A percentile compares a stretch with the other conserved stretches of the same genome.
phyloP scores from a whole-genome alignment of 768 basidiomycete genomes.

The Albatrellus ellisii region DNA sequence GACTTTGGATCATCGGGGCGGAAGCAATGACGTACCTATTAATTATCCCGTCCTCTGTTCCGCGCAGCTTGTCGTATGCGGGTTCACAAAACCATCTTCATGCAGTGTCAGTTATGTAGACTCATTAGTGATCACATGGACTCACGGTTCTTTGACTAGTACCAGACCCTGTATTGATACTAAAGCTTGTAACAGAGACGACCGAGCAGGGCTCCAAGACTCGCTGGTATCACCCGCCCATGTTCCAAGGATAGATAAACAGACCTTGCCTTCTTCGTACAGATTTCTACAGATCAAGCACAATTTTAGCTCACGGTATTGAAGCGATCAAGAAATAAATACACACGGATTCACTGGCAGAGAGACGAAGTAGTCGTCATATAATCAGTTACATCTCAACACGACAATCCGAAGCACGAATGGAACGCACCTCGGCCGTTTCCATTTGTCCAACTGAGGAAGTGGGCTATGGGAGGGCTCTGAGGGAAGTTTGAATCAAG shows the following conservation, averaged over 20 bases:
- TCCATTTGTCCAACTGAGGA: constrained; percentile 90
- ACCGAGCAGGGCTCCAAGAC: constrained; percentile 74
- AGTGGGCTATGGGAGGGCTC: constrained; percentile 77
- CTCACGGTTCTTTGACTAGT: constrained; percentile 84
- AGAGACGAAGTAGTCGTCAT: neutral
- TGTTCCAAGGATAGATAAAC: constrained; percentile 81
- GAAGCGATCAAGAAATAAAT: neutral
- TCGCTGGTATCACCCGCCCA: constrained; percentile 87
- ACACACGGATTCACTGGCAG: constrained; percentile 64
- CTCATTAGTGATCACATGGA: constrained; percentile 11
- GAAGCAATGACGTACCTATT: constrained; percentile 46
- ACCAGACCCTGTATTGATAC: constrained; percentile 93
- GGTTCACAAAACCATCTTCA: constrained; percentile 83
- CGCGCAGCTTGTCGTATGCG: constrained; percentile 83
- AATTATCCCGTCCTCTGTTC: constrained; percentile 80
- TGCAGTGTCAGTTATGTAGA: neutral
- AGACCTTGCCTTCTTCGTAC: constrained; percentile 94
- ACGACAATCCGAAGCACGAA: neutral
- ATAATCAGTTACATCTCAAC: neutral
- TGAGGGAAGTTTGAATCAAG: constrained; percentile 76
- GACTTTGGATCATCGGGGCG: too few relatives aligned
- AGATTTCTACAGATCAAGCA: constrained; percentile 42
- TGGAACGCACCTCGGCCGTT: constrained; percentile 62
- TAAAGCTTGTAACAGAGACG: constrained; percentile 82
- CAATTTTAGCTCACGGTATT: neutral